Evolutionary conservation across 495 filamentous ascomycete species (phyloP), one percentile per base, ranked within the genome.

Genomic region (Sordaria brevicollis): DNA sequence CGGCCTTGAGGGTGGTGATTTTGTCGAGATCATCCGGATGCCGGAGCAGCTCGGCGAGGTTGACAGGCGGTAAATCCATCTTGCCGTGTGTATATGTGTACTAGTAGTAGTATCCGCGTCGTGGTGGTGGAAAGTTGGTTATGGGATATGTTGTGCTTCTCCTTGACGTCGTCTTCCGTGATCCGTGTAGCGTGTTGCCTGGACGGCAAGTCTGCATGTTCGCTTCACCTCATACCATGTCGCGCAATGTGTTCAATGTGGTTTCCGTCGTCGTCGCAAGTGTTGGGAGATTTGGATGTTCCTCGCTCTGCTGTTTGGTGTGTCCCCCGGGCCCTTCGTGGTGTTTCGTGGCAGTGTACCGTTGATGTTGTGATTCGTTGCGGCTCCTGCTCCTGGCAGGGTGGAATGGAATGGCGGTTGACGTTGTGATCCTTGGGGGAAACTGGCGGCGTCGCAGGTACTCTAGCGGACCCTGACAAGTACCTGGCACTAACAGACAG

Each of bases 11-110:
- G 69, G 87, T 88, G 70, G 88, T 81, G 76, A 98, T 93, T 84
- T 97, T 99, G 84, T 98, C 94, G 69, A 99, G 90, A 80, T 99
- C 95, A 74, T 89, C 87, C n/a, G 87, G 86, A 76, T 89, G 87
- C 78, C 87, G 86, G 71, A 89, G 83, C 68, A 93, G 86, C 82
- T 92, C 90, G 75, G 89, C 85, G 77, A 93, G 88, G 83, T 91
- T 90, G 79, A 90, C 83, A 29, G 84, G 83, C 43, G 85, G 84
- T 68, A 83, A 81, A 71, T 87, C 86, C 81, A 86, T 87, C 65
- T 71, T 78, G 73, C 39, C 11, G 15, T 33, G 6, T 68, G 21
- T 62, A 17, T 57, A 31, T 70, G 35, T 19, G 9, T 68, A 67
- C 8, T 25, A 68, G 17, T 29, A 39, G 39, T 57, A 25, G 66